Evolutionary conservation across 257 asterid species (phyloP).

Genomic region (Ocimum tenuiflorum): DNA sequence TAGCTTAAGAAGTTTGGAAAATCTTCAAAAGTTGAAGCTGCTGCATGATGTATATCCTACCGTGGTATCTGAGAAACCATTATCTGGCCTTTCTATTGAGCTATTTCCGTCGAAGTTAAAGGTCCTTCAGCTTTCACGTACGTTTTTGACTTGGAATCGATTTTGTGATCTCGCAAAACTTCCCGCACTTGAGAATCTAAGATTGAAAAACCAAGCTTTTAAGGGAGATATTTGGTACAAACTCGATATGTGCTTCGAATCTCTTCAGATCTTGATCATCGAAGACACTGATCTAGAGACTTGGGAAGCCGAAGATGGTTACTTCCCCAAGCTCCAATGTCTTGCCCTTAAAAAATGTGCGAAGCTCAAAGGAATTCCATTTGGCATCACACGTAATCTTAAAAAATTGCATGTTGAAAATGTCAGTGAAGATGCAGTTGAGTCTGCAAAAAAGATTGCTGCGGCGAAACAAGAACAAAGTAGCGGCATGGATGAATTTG

Average conservation of each 20-base stretch:
- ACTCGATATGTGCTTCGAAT: neutral
- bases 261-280: neutral
- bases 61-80: neutral
- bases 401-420: slow-evolving; percentile 17
- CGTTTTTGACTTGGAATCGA: slow-evolving; percentile 26
- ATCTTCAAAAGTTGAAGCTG: slow-evolving; percentile 16
- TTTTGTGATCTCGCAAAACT: slow-evolving; percentile 25
- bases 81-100: slow-evolving; percentile 6
- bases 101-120: slow-evolving; percentile 26
- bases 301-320: neutral
- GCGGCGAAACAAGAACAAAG: too few species aligned
- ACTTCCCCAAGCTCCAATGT: neutral
- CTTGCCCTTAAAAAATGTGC: slow-evolving; percentile 1
- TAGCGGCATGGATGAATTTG: too few species aligned
- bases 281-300: neutral
- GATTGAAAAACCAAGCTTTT: slow-evolving; percentile 36
- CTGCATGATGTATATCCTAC: neutral
- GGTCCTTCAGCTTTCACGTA: slow-evolving; percentile 17
- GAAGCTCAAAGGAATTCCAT: slow-evolving; percentile 19
- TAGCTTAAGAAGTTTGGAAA: neutral
- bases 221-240: slow-evolving; percentile 22
- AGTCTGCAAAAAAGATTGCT: neutral
- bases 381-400: slow-evolving; percentile 10
- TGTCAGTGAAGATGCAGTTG: neutral
- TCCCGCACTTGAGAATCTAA: slow-evolving; percentile 25